Conservation (phyloP, 2,329 filamentous ascomycete genomes). For the Emmonsiellopsis sp. region DNA sequence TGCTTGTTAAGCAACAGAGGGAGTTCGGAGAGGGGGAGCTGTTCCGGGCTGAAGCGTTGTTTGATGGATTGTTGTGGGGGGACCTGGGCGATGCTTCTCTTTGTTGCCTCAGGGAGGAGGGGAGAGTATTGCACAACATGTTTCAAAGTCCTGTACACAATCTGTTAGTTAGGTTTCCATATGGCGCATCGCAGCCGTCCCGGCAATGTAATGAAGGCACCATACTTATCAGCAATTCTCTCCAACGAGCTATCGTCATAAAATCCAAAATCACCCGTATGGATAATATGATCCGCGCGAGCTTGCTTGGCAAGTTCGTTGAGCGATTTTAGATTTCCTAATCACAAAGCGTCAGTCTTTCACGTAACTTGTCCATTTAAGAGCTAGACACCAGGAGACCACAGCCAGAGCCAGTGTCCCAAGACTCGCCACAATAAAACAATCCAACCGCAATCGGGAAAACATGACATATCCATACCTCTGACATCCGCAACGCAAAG, state of each 20-base stretch:
- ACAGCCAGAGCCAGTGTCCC: too few relatives aligned
- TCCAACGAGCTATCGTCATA: conserved; percentile 95
- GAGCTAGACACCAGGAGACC: too few relatives aligned
- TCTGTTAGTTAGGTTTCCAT: neutral
- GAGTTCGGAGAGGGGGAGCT: conserved; percentile 87
- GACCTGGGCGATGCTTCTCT: conserved; percentile 56
- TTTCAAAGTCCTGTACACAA: conserved; percentile 67
- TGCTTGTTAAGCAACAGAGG: conserved; percentile 79
- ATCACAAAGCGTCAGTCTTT: neutral
- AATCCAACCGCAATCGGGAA: too few relatives aligned
- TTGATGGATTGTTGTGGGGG: conserved; percentile 66
- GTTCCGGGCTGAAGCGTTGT: conserved; percentile 67
- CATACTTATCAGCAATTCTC: conserved; percentile 95
- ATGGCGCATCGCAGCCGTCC: neutral
- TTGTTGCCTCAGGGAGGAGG: conserved; percentile 69
- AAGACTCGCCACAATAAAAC: neutral
- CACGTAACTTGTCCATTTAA: too few relatives aligned
- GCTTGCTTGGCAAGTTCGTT: conserved; percentile 95
- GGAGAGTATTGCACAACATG: conserved; percentile 98
- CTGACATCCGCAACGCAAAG: conserved; percentile 44
- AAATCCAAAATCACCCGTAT: conserved; percentile 98
- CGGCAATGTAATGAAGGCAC: conserved; percentile 22
- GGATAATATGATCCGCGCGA: conserved; percentile 92
- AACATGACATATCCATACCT: conserved; percentile 26
- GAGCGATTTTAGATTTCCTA: conserved; percentile 88